phyloP scores from a whole-genome alignment of 805 yeast species.

The Grigorovia yakushimaensis region DNA sequence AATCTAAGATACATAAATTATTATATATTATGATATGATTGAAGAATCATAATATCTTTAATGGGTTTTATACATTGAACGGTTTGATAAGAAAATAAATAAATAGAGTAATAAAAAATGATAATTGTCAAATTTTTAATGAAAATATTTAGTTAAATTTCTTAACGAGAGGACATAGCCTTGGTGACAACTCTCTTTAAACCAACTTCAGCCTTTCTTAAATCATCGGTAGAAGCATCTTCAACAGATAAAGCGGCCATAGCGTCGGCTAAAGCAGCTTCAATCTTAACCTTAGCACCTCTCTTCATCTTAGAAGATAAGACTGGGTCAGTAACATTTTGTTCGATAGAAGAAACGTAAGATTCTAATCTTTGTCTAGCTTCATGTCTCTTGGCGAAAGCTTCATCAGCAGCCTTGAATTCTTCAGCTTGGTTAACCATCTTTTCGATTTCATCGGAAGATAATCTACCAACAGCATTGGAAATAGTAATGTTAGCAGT shows the following conservation, averaged over 20 bases:
- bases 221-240: constrained; percentile 93
- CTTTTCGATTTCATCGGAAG: constrained; percentile 94
- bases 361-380: constrained; percentile 98
- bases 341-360: constrained; percentile 91
- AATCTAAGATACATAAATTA: constrained; percentile 5
- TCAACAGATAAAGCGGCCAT: constrained; percentile 94
- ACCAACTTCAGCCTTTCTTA: constrained; percentile 98
- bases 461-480: constrained; percentile 97
- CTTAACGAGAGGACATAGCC: constrained; percentile 97
- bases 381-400: constrained; percentile 98
- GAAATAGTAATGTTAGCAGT: constrained; percentile 97
- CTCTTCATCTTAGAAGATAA: constrained; percentile 95
- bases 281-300: constrained; percentile 94
- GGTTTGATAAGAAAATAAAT: not conserved
- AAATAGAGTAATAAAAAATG: not conserved
- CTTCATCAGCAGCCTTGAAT: constrained; percentile 98
- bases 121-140: not conserved
- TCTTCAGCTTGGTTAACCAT: constrained; percentile 98
- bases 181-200: constrained; percentile 99
- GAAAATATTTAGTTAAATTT: constrained; percentile 3
- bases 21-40: not conserved
- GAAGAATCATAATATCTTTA: not conserved
- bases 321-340: constrained; percentile 96
- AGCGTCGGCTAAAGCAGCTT: constrained; percentile 96
- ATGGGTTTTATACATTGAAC: not conserved